Base-by-base conservation (phyloP, 768 basidiomycete species). In the Agrocybe praecox region DNA sequence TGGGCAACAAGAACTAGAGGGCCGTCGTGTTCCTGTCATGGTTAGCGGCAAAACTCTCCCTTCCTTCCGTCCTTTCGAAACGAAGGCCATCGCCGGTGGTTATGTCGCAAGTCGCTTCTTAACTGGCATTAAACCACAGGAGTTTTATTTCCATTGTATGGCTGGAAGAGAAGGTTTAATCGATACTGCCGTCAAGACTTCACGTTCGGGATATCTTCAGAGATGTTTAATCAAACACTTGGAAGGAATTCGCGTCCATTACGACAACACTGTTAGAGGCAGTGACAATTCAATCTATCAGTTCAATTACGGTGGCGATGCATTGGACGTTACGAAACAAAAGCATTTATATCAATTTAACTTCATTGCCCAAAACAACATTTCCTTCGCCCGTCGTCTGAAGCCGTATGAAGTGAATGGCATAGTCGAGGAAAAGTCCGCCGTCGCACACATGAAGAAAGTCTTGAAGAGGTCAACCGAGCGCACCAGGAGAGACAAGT, bases 91-190 rank as follows among this genome's bases (percentile, higher is more conserved):
- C 59, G 96, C 97, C 12, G 97, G 97, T 67, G 97, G 97, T 8
- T 99, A 96, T 71, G 92, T 99, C 46, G 95, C 93, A 14, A 97
- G 96, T 71, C 94, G 97, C 33, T 99, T 99, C 82, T 83, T 99
- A 78, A 98, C 97, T 7, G 97, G 97, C 53, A 87, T 99, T 71
- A 92, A 90, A 64, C 97, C 97, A 0, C 97, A 99, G 70, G 97
- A 99, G 72, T 99, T 98, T 75, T 99, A 97, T 77, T 99, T 99
- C 82, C 97, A 99, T 75, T 98, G 97, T 69, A 99, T 99, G 97
- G 97, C 97, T 56, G 97, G 97, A 51, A 86, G 97, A 64, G 97
- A 99, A 77, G 97, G 97, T 67, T 83, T 99, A 36, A 99, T 99
- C 67, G 97, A 99, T 68, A 99, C 97, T 6, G 97, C 97, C 34